These are phyloP conservation scores for Umbelopsis sp. DNA, from an alignment of 192 early-diverging fungal species.

Conservation along the genomic window DNA sequence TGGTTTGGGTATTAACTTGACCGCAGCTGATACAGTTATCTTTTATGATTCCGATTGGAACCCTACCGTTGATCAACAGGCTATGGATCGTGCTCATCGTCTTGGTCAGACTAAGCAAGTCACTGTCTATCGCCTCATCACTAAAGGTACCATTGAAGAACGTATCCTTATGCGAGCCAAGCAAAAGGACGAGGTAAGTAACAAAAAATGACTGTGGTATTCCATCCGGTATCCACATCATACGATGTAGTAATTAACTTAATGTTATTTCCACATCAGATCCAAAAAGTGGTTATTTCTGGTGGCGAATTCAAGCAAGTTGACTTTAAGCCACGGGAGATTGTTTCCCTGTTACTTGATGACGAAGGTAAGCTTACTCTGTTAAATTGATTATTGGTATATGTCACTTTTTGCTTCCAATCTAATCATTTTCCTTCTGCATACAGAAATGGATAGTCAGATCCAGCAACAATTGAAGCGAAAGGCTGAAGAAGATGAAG, in stretches of 20 bases:
- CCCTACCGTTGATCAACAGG: conserved; percentile 89
- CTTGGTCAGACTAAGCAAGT: conserved; percentile 85
- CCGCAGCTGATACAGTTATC: conserved; percentile 87
- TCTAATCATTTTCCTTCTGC: too few species aligned
- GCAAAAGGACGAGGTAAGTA: conserved; percentile 80
- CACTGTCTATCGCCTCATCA: conserved; percentile 83
- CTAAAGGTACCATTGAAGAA: conserved; percentile 81
- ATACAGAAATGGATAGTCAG: conserved; percentile 51
- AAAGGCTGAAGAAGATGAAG: conserved; percentile 55
- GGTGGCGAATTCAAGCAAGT: conserved; percentile 86
- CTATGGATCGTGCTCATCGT: conserved; percentile 88
- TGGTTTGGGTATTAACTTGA: conserved; percentile 89
- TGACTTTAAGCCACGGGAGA: conserved; percentile 88
- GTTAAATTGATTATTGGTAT: too few species aligned
- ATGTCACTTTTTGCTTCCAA: too few species aligned
- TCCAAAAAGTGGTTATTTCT: conserved; percentile 91
- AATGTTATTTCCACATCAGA: conserved; percentile 32
- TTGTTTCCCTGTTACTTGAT: conserved; percentile 81
- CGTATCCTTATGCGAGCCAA: conserved; percentile 76
- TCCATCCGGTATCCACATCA: background rate
- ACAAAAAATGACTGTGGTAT: background rate
- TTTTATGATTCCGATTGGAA: conserved; percentile 92
- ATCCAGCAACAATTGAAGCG: conserved; percentile 58
- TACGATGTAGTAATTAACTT: conserved; percentile 2
- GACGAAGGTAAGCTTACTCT: conserved; percentile 48